These are phyloP conservation scores for Phytophthora capsici DNA, from an alignment of 352 stramenopile species.

Conservation along the genomic window DNA sequence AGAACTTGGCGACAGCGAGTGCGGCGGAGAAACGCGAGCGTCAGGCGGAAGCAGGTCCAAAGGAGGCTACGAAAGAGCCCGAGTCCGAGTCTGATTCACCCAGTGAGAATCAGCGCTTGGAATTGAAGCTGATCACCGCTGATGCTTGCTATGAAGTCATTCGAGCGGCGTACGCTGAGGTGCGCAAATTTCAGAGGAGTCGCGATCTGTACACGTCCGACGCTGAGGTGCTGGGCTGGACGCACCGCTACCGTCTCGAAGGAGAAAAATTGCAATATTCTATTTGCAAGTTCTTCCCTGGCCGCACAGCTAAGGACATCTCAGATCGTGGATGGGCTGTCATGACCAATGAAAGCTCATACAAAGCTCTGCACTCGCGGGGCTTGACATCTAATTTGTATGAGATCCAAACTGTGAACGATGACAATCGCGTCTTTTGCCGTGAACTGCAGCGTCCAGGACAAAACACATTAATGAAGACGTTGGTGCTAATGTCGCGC, in stretches of 20 bases:
- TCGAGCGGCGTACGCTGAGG: constrained; percentile 33
- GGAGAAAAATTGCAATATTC: constrained; percentile 40
- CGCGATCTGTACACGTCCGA: constrained; percentile 33
- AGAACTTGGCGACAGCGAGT: constrained; percentile 18
- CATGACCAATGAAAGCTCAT: constrained; percentile 41
- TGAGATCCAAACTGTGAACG: constrained; percentile 41
- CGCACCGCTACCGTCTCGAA: constrained; percentile 39
- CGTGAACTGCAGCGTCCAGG: constrained; percentile 37
- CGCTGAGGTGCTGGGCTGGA: constrained; percentile 48
- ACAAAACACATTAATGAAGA: constrained; percentile 38
- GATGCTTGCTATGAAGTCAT: constrained; percentile 47
- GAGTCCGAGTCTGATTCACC: constrained; percentile 3
- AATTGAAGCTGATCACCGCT: constrained; percentile 31
- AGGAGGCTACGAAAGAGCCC: constrained; percentile 9
- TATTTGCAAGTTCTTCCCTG: constrained; percentile 45
- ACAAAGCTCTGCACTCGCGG: constrained; percentile 42
- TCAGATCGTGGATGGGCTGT: constrained; percentile 41
- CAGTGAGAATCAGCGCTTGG: constrained; percentile 12
- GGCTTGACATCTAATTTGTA: constrained; percentile 39
- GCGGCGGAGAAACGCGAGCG: constrained; percentile 17
- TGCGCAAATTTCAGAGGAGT: constrained; percentile 34
- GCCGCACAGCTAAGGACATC: constrained; percentile 27
- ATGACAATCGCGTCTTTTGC: constrained; percentile 46
- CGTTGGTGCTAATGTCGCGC: constrained; percentile 45
- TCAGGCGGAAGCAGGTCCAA: neutral